These are phyloP conservation scores for Desmodesmus armatus DNA, from an alignment of 139 green algal species.

Conservation along the genomic window DNA sequence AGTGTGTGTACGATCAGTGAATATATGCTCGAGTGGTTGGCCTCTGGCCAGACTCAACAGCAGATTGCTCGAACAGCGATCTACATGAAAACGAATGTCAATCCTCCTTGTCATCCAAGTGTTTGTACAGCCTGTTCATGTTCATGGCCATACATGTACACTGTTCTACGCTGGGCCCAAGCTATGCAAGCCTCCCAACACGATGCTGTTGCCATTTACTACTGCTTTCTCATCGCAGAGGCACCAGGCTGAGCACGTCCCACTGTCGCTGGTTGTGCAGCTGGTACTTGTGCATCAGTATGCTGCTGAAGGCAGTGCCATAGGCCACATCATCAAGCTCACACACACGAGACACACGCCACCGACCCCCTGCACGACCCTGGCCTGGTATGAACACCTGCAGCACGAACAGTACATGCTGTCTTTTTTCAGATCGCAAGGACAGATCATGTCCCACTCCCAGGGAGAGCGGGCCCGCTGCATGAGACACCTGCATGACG, in stretches of 20 bases:
- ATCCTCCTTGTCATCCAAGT: too few species aligned
- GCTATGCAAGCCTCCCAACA: too few species aligned
- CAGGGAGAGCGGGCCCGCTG: neutral
- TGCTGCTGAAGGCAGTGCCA: conserved; percentile 5
- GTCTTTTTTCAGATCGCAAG: neutral
- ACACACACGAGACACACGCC: conserved; percentile 25
- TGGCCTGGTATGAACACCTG: conserved; percentile 11
- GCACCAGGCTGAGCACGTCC: conserved; percentile 13
- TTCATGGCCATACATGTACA: too few species aligned
- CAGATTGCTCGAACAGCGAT: too few species aligned
- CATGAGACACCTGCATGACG: neutral
- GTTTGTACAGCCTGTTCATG: too few species aligned
- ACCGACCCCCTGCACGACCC: neutral
- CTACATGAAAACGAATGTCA: too few species aligned
- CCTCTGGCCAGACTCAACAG: too few species aligned
- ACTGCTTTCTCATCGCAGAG: neutral
- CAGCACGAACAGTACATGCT: neutral
- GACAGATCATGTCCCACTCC: neutral
- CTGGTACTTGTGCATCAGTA: conserved; percentile 39
- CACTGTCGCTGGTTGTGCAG: conserved; percentile 23
- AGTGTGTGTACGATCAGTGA: too few species aligned
- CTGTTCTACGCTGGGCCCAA: too few species aligned
- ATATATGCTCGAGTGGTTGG: too few species aligned
- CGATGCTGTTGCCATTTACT: too few species aligned
- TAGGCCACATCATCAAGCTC: conserved; percentile 50